Base-by-base conservation (phyloP, 352 stramenopile genomes). In the Globisporangium barbulae region DNA sequence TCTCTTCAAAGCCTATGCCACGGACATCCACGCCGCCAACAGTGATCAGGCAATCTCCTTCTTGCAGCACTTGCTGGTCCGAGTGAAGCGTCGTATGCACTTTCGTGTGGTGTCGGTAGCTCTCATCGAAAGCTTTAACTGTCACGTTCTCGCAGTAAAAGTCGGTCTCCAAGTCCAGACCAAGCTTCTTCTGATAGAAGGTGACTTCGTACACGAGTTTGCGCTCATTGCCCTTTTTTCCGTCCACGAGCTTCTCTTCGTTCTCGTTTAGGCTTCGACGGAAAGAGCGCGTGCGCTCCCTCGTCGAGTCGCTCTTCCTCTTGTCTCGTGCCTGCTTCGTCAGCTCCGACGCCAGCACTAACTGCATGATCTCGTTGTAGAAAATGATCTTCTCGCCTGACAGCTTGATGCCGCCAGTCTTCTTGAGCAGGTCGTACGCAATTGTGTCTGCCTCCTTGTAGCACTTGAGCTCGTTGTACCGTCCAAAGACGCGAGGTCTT, bases 141-240 rank as follows among this genome's bases (percentile, higher is more conserved):
- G 81, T 92, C 61, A 95, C 85, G 49, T 93, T 93, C 59, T 95
- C 81, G 59, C 85, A 91, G 69, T 96, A 96, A 49, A 96, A 96
- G 47, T 96, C 88, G 4, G 88, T 95, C 66, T 96, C 88, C 53
- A 96, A 61, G 72, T 96, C 85, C 64, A 96, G 68, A 1, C 88
- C 88, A 7, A 96, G 63, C 63, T 86, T 89, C 61, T 93, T 93
- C 49, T 94, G 75, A 64, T 83, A 78, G 61, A 96, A 96, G 0
- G 81, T 78, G 12, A 90, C 85, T 41, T 94, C 81, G 63, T 96
- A 96, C 42, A 90, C 55, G 47, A 94, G 68, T 39, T 91, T 92
- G 31, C 74, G 71, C 19, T 71, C 68, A 33, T 68, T 73, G 25
- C 53, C 71, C 53, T 78, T 67, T 13, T 55, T 49, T 10, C 50